Conservation (phyloP, 257 asterid species). For the Solanum pennellii region DNA sequence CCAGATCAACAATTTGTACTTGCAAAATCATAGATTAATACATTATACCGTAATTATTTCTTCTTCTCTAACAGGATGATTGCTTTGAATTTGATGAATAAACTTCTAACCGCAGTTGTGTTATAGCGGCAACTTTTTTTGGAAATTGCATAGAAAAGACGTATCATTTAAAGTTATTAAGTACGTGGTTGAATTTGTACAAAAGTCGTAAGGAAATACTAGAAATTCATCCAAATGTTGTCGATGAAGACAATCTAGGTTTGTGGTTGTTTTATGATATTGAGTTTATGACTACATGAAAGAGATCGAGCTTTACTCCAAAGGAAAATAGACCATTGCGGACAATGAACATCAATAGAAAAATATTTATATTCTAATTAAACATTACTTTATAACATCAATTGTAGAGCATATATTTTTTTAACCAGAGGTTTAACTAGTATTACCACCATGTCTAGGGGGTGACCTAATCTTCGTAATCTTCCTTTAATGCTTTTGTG, state of each 20-base stretch:
- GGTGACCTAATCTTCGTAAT: slow-evolving; percentile 42
- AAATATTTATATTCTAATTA: slow-evolving; percentile 34
- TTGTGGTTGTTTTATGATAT: slow-evolving; percentile 57
- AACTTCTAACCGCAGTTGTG: slow-evolving; percentile 63
- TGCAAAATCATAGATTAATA: slow-evolving; percentile 83
- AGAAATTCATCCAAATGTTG: slow-evolving; percentile 18
- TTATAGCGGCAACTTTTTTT: slow-evolving; percentile 60
- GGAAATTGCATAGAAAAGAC: slow-evolving; percentile 42
- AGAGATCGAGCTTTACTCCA: slow-evolving; percentile 52
- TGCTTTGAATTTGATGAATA: slow-evolving; percentile 59
- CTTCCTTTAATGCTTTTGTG: slow-evolving; percentile 64
- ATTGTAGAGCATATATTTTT: neutral
- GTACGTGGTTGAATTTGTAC: slow-evolving; percentile 8
- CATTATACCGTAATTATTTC: slow-evolving; percentile 67
- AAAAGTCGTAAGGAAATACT: slow-evolving; percentile 59
- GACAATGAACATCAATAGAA: slow-evolving; percentile 50
- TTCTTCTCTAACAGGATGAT: slow-evolving; percentile 22
- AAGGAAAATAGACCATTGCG: slow-evolving; percentile 41
- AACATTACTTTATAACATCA: slow-evolving; percentile 28
- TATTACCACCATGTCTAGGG: neutral
- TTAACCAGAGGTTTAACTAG: neutral
- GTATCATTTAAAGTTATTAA: slow-evolving; percentile 55
- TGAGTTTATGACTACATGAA: slow-evolving; percentile 58
- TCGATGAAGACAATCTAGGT: slow-evolving; percentile 18
- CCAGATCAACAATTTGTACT: neutral